Conservation (phyloP, 306 rosid genomes). For the Canavalia gladiata region DNA sequence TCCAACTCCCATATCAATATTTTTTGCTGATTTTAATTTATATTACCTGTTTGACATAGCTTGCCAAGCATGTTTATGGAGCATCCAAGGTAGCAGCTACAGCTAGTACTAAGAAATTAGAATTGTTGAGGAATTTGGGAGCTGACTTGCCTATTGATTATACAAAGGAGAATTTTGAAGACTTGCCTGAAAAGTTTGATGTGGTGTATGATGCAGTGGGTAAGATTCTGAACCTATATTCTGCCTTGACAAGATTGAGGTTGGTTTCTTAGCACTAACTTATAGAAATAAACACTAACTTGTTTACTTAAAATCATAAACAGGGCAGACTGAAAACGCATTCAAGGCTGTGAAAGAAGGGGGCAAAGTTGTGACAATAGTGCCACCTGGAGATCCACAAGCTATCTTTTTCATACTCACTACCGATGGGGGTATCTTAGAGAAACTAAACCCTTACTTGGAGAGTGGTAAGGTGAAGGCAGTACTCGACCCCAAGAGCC, state of each 20-base stretch:
- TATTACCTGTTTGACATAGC: constrained; percentile 46
- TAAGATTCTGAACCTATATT: constrained; percentile 15
- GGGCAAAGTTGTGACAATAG: constrained; percentile 66
- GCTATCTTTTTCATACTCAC: constrained; percentile 39
- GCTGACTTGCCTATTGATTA: constrained; percentile 77
- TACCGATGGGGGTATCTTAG: constrained; percentile 56
- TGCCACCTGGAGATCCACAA: constrained; percentile 41
- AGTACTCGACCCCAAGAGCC: constrained; percentile 68
- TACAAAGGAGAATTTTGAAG: constrained; percentile 70
- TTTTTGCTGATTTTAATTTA: not conserved
- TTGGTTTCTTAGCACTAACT: not conserved
- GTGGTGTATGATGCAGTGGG: constrained; percentile 53
- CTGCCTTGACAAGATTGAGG: not conserved
- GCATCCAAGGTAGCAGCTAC: constrained; percentile 79
- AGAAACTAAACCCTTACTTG: constrained; percentile 63
- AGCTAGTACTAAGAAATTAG: constrained; percentile 60
- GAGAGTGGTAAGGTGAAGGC: constrained; percentile 80
- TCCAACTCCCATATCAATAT: not conserved
- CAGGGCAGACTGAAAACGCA: constrained; percentile 63
- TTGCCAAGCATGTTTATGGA: constrained; percentile 80
- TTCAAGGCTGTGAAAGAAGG: constrained; percentile 70
- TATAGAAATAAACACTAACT: not conserved
- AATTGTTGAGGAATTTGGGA: constrained; percentile 68
- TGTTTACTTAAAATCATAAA: not conserved
- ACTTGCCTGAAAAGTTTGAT: constrained; percentile 74